Conservation (phyloP, 257 asterid species). For the Apocynum venetum region DNA sequence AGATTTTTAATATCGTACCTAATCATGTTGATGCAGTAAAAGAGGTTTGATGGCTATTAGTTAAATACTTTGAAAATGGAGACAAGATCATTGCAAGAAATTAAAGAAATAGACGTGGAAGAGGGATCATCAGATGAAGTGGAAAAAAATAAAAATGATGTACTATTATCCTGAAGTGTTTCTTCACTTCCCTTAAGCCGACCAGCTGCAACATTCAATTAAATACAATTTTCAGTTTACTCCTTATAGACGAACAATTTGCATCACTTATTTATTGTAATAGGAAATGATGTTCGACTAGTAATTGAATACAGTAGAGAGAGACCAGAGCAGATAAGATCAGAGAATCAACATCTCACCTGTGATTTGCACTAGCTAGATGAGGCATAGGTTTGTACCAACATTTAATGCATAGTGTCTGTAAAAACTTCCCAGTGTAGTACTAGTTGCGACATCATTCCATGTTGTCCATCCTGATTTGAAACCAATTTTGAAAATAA, state of each 20-base stretch:
- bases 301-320: not conserved
- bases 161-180: not conserved
- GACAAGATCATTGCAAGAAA: not conserved
- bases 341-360: not conserved
- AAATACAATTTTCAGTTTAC: too few relatives aligned
- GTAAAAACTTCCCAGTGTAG: not conserved
- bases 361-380: not conserved
- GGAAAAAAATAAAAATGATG: not conserved
- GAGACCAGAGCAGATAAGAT: not conserved
- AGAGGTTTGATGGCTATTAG: not conserved
- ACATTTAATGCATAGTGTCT: not conserved
- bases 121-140: not conserved
- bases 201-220: not conserved
- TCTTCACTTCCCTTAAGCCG: not conserved
- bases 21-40: not conserved
- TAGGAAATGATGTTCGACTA: not conserved
- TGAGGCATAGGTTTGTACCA: not conserved
- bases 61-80: not conserved
- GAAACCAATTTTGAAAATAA: not conserved
- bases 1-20: not conserved
- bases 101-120: not conserved
- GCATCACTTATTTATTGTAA: too few relatives aligned
- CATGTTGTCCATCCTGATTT: not conserved
- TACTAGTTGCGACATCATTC: not conserved
- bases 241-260: too few relatives aligned